A percentile compares a stretch with the other conserved stretches of the same genome.
Evolutionary conservation across 768 basidiomycete species (phyloP).

Genomic region (Chalciporus chontae): DNA sequence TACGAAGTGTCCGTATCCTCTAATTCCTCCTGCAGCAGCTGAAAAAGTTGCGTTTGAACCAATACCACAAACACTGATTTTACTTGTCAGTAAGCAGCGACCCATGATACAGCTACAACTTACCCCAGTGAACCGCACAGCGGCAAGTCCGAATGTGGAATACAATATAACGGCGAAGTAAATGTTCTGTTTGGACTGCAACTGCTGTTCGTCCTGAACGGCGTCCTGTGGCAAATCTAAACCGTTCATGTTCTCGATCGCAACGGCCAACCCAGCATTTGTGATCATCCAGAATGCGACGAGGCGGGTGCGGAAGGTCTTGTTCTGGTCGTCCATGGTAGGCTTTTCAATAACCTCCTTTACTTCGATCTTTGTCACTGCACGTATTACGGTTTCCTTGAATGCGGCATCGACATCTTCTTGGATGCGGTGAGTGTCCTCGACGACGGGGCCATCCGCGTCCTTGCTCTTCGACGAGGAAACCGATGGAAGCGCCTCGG

Average conservation of each 20-base stretch:
- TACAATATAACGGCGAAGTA: constrained; percentile 81
- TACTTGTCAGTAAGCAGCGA: constrained; percentile 3
- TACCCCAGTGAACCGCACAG: constrained; percentile 75
- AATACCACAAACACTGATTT: constrained; percentile 73
- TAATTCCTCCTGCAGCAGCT: constrained; percentile 74
- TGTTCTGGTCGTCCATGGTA: constrained; percentile 84
- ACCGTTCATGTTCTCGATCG: constrained; percentile 74
- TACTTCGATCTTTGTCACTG: constrained; percentile 67
- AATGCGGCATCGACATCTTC: constrained; percentile 90
- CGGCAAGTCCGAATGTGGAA: constrained; percentile 70
- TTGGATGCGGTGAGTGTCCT: constrained; percentile 77
- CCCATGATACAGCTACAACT: constrained; percentile 27
- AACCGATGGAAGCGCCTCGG: constrained; percentile 84
- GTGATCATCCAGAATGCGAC: constrained; percentile 78
- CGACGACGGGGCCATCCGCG: constrained; percentile 73
- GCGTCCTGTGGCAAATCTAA: constrained; percentile 40
- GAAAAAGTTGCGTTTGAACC: constrained; percentile 81
- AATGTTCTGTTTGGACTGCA: constrained; percentile 47
- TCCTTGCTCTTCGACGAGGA: constrained; percentile 81
- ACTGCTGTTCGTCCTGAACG: constrained; percentile 35
- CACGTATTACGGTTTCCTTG: constrained; percentile 88
- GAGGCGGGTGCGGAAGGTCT: constrained; percentile 88
- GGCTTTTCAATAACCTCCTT: constrained; percentile 74
- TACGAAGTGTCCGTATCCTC: constrained; percentile 10
- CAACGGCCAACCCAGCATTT: constrained; percentile 68